phyloP scores from a whole-genome alignment of 2,329 filamentous ascomycete genomes.

The Aspergillus arachidicola region DNA sequence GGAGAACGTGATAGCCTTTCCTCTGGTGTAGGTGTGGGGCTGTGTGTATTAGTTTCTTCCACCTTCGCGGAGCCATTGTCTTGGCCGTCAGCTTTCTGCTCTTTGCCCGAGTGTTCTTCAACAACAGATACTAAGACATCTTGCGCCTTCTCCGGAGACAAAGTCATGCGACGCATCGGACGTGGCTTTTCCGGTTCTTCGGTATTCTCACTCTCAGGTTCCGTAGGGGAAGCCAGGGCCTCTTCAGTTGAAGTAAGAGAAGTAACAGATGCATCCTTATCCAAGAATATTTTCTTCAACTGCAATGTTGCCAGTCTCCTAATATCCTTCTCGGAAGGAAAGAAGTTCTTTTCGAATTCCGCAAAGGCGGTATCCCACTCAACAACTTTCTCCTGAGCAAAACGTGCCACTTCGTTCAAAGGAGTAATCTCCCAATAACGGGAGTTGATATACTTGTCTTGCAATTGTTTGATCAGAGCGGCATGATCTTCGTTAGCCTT shows the following conservation, averaged over 20 bases:
- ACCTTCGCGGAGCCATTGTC: slow-evolving; percentile 16
- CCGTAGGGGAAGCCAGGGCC: slow-evolving; percentile 51
- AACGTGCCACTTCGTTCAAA: slow-evolving; percentile 82
- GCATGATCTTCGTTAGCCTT: slow-evolving; percentile 83
- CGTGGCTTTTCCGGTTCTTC: slow-evolving; percentile 35
- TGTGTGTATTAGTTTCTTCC: slow-evolving; percentile 25
- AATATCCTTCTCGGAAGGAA: slow-evolving; percentile 95
- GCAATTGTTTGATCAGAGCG: slow-evolving; percentile 72
- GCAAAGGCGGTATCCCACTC: slow-evolving; percentile 91
- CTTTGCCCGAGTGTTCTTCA: slow-evolving; percentile 59
- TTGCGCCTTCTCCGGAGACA: slow-evolving; percentile 64
- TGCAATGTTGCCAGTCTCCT: slow-evolving; percentile 88
- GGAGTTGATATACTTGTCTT: slow-evolving; percentile 88
- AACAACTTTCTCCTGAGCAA: slow-evolving; percentile 88
- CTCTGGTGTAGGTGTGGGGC: slow-evolving; percentile 22
- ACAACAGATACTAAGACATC: slow-evolving; percentile 67
- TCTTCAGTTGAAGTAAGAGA: slow-evolving; percentile 72
- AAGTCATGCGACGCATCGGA: slow-evolving; percentile 44
- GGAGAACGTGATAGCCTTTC: slow-evolving; percentile 22
- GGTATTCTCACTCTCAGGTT: slow-evolving; percentile 32
- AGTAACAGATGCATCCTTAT: slow-evolving; percentile 78
- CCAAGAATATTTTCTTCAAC: slow-evolving; percentile 90
- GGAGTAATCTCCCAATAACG: slow-evolving; percentile 98
- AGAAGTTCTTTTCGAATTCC: slow-evolving; percentile 89
- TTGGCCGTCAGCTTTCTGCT: slow-evolving; percentile 26